A percentile compares a stretch with the other conserved stretches of the same genome.
phyloP scores from a whole-genome alignment of 768 basidiomycete genomes.

The Atractiella rhizophila region DNA sequence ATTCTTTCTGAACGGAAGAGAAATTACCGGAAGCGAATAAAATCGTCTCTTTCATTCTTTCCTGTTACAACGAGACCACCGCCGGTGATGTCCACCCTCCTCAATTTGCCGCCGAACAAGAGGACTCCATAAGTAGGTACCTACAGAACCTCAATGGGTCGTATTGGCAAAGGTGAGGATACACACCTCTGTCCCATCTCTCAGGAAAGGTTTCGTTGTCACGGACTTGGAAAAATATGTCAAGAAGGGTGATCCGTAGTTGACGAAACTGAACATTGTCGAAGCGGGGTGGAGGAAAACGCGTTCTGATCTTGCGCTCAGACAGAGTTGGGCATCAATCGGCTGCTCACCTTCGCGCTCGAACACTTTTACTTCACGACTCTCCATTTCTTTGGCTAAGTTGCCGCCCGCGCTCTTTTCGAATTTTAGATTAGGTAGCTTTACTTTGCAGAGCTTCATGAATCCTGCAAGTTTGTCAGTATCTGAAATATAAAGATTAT shows the following conservation, averaged over 20 bases:
- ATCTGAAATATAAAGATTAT: too few relatives aligned
- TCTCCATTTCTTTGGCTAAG: conserved; percentile 56
- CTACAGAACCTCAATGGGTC: too few relatives aligned
- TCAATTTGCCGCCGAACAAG: too few relatives aligned
- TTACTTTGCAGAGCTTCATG: conserved; percentile 50
- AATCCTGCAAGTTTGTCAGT: conserved; percentile 70
- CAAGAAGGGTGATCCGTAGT: conserved; percentile 54
- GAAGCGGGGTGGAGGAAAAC: conserved; percentile 68
- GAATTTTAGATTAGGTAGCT: conserved; percentile 51
- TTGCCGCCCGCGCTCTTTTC: conserved; percentile 64
- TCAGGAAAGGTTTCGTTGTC: conserved; percentile 59
- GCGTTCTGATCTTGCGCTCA: conserved; percentile 19
- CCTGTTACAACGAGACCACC: too few relatives aligned
- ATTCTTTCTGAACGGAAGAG: too few relatives aligned
- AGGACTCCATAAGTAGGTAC: too few relatives aligned
- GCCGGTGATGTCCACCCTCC: too few relatives aligned
- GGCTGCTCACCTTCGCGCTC: conserved; percentile 33
- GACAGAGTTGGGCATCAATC: neutral
- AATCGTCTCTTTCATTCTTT: too few relatives aligned
- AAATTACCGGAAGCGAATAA: too few relatives aligned
- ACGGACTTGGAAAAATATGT: conserved; percentile 59
- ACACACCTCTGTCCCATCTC: conserved; percentile 78
- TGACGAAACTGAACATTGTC: conserved; percentile 42
- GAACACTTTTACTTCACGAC: conserved; percentile 57
- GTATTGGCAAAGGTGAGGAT: too few relatives aligned